Conservation (phyloP, 345 rosid genomes). For the Sonneratia caseolaris region DNA sequence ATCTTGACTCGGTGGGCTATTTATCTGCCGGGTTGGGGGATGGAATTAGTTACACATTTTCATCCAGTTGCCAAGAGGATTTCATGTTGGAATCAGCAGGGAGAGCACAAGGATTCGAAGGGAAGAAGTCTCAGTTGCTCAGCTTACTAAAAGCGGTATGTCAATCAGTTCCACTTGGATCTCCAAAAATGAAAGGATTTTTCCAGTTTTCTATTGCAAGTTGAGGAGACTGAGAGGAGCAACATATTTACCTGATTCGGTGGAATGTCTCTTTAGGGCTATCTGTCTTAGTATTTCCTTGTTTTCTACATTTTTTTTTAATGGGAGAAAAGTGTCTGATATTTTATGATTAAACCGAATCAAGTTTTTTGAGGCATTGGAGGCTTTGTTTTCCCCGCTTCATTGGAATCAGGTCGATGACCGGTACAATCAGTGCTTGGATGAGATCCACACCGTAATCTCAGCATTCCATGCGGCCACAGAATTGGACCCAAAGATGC, state of each 20-base stretch:
- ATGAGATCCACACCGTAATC: slow-evolving; percentile 82
- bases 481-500: slow-evolving; percentile 72
- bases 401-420: slow-evolving; percentile 61
- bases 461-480: slow-evolving; percentile 96
- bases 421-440: slow-evolving; percentile 66
- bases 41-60: slow-evolving; percentile 16
- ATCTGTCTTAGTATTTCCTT: no score
- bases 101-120: slow-evolving; percentile 29
- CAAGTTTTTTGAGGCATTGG: neutral
- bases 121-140: slow-evolving; percentile 55
- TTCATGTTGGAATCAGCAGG: slow-evolving; percentile 14
- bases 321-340: no score
- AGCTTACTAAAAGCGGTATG: slow-evolving; percentile 69
- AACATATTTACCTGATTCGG: no score
- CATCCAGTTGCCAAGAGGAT: slow-evolving; percentile 18
- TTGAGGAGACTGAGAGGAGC: no score
- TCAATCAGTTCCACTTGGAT: neutral
- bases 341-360: neutral
- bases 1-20: slow-evolving; percentile 28
- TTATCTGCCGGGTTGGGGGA: slow-evolving; percentile 18
- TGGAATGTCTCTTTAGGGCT: no score
- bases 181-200: neutral
- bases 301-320: no score
- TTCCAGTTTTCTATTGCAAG: no score
- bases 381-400: neutral